Percentiles rank a stretch among this genome's conserved stretches.
phyloP scores from a whole-genome alignment of 2,329 filamentous ascomycete species.

The Shiraia sp. region DNA sequence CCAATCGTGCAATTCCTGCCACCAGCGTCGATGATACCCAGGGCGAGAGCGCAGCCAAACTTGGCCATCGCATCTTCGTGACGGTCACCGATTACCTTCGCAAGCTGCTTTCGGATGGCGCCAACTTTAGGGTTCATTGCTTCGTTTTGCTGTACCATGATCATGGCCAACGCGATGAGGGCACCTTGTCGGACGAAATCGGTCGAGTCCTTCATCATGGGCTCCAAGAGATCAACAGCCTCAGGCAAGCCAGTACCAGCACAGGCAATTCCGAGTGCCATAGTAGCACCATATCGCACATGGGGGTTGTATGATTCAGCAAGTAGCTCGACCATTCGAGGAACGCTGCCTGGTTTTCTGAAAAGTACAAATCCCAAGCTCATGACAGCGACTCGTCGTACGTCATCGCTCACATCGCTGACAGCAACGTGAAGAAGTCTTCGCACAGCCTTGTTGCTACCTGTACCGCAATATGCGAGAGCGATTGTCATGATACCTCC shows the following conservation, averaged over 20 bases:
- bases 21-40: constrained; percentile 97
- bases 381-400: constrained; percentile 94
- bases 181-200: constrained; percentile 98
- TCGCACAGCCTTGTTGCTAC: constrained; percentile 97
- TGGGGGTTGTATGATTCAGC: constrained; percentile 99
- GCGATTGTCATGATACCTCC: constrained; percentile 99
- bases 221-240: constrained; percentile 93
- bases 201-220: constrained; percentile 99
- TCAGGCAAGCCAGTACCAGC: constrained; percentile 95
- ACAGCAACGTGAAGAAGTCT: constrained; percentile 95
- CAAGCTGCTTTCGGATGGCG: constrained; percentile 86
- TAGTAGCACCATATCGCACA: constrained; percentile 94
- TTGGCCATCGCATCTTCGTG: constrained; percentile 99
- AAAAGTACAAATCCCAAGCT: constrained; percentile 98
- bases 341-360: constrained; percentile 94
- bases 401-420: constrained; percentile 97
- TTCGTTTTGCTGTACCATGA: constrained; percentile 99
- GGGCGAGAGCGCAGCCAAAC: constrained; percentile 89
- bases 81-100: constrained; percentile 90
- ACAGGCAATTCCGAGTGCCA: constrained; percentile 97
- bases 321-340: constrained; percentile 96
- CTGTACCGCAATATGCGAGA: constrained; percentile 93
- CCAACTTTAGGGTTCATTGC: constrained; percentile 97
- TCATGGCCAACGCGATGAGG: constrained; percentile 93
- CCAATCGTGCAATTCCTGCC: constrained; percentile 98